These are phyloP conservation scores for Coriaria nepalensis DNA, from an alignment of 306 rosid species.

Conservation along the genomic window DNA sequence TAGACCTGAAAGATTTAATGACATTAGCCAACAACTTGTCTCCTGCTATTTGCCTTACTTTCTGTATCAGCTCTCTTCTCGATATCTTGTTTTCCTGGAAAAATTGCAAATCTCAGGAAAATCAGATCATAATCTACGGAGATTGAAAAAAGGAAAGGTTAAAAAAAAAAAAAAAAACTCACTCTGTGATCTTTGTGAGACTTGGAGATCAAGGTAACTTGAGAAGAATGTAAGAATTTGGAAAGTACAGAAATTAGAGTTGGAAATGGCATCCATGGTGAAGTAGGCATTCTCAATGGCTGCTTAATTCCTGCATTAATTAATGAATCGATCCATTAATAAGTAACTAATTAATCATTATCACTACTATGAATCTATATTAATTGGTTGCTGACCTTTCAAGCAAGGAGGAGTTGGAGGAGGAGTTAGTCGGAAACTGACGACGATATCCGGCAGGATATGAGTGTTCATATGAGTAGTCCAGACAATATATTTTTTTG, in stretches of 20 bases:
- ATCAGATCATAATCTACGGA: not conserved
- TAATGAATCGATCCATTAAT: slow-evolving; percentile 1
- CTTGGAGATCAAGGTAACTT: slow-evolving; percentile 34
- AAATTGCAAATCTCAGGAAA: not conserved
- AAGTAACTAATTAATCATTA: not conserved
- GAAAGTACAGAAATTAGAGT: slow-evolving; percentile 48
- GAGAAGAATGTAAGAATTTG: slow-evolving; percentile 31
- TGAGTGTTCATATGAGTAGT: slow-evolving; percentile 59
- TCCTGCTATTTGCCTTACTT: slow-evolving; percentile 55
- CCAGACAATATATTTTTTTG: slow-evolving; percentile 61
- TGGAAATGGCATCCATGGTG: slow-evolving; percentile 83
- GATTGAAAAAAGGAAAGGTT: not conserved
- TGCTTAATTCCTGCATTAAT: slow-evolving; percentile 31
- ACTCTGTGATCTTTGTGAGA: slow-evolving; percentile 41
- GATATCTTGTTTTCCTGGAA: slow-evolving; percentile 50
- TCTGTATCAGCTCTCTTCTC: slow-evolving; percentile 39
- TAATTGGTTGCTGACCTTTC: slow-evolving; percentile 22
- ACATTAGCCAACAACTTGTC: slow-evolving; percentile 46
- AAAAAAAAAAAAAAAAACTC: slow-evolving; percentile 8
- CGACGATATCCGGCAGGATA: slow-evolving; percentile 51
- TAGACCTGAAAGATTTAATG: slow-evolving; percentile 47
- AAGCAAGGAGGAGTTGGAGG: slow-evolving; percentile 20
- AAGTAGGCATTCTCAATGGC: slow-evolving; percentile 37
- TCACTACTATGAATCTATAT: not conserved
- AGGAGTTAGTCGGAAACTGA: slow-evolving; percentile 34